phyloP scores from a whole-genome alignment of 176 grass and related monocot genomes.

The Oryza brachyantha region DNA sequence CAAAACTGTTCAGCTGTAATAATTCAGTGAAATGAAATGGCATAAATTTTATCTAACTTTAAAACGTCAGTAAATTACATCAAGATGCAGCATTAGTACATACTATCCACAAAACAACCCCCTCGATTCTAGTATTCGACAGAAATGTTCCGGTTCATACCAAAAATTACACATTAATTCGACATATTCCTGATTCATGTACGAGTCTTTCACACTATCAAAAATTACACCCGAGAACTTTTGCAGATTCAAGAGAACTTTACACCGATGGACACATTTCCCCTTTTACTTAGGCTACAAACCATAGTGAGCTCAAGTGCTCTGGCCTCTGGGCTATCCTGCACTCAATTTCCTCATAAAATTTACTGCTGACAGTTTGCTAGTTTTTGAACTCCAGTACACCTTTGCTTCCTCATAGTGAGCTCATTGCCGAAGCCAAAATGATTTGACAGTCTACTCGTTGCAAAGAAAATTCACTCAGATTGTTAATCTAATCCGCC shows the following conservation, averaged over 20 bases:
- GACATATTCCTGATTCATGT: neutral
- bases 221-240: neutral
- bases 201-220: neutral
- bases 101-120: neutral
- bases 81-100: neutral
- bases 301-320: neutral
- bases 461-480: neutral
- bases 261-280: neutral
- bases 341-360: neutral
- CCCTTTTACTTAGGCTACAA: neutral
- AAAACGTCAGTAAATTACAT: neutral
- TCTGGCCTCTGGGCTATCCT: neutral
- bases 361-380: neutral
- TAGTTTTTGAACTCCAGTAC: neutral
- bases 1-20: neutral
- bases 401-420: neutral
- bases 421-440: neutral
- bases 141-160: neutral
- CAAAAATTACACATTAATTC: neutral
- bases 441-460: neutral
- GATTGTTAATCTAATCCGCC: constrained; percentile 53
- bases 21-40: neutral
- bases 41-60: neutral
- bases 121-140: neutral
- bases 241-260: neutral